Base-by-base conservation (phyloP, 108 stramenopile genomes). In the Conticribra weissflogii region DNA sequence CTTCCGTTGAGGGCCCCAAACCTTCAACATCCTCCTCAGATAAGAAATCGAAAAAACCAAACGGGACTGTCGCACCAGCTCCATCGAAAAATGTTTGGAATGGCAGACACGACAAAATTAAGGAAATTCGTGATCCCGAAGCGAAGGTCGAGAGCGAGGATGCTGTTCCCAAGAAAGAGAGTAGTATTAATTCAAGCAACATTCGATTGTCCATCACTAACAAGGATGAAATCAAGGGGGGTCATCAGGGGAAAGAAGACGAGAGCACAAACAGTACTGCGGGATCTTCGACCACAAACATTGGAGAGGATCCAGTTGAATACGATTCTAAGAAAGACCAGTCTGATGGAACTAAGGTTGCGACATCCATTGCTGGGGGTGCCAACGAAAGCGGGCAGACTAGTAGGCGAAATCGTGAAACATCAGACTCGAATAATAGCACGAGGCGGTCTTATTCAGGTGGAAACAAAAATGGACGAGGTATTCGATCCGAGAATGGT, bases 211-310 rank as follows among this genome's bases (percentile, higher is more conserved):
- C 27, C 56, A 17, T 55, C 73, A 60, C 60, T 33, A 53, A 36
- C 7, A 47, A 48, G 15, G 48, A 58, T 32, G 45, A 54, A n/a
- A 56, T 16, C 34, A 56, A 45, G 44, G 25, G 33, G 14, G 19
- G 14, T 3, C 66, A 62, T 22, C 49, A 44, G 33, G 49, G 29
- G 31, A 45, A 12, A 25, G 61, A 60, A 44, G 74, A 76, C 25
- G 74, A 76, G 41, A 59, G 58, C n/a, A 76, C 74, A 23, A 68
- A 63, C 66, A 67, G 65, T 48, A 76, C 74, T 28, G 59, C 74
- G 45, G 73, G 73, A 29, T 76, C 74, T 33, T 55, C 74, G 15
- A 68, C 60, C 15, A 73, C 72, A 24, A 73, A 59, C 16, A 65
- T 41, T 23, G 63, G 63, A 18, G 72, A 73, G 32, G 72, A 72